These are phyloP conservation scores for Datisca glomerata DNA, from an alignment of 306 rosid species.

Conservation along the genomic window DNA sequence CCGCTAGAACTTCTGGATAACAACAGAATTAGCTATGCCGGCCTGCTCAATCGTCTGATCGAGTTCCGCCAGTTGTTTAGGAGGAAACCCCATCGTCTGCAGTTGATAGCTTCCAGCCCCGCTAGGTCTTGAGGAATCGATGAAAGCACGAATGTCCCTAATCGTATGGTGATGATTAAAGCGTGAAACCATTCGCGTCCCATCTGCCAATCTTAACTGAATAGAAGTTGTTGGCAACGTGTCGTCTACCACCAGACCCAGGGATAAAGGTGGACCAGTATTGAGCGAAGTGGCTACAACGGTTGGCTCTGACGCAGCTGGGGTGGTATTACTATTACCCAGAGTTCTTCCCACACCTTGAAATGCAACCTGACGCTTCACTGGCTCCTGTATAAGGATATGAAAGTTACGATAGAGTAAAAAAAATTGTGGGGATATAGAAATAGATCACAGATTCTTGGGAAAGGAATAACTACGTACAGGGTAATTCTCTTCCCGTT, in stretches of 20 bases:
- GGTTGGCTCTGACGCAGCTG: constrained; percentile 25
- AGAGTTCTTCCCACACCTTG: constrained; percentile 87
- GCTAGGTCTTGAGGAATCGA: constrained; percentile 81
- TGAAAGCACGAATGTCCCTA: constrained; percentile 69
- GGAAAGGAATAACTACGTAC: constrained; percentile 26
- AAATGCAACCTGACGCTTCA: constrained; percentile 39
- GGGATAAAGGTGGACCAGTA: constrained; percentile 42
- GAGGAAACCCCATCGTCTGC: constrained; percentile 97
- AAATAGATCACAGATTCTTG: background rate
- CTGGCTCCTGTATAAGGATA: constrained; percentile 45
- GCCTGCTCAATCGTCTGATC: constrained; percentile 90
- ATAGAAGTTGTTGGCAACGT: constrained; percentile 70
- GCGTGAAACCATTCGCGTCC: constrained; percentile 87
- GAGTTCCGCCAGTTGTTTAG: constrained; percentile 66
- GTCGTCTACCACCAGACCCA: constrained; percentile 63
- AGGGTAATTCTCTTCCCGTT: constrained; percentile 68
- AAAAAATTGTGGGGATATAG: no score
- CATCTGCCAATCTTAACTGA: constrained; percentile 90
- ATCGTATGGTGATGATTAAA: constrained; percentile 80
- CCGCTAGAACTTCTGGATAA: constrained; percentile 61
- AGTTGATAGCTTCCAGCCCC: constrained; percentile 64
- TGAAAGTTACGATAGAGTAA: background rate
- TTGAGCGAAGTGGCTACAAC: constrained; percentile 15
- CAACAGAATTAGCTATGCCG: constrained; percentile 83
- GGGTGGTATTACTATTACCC: constrained; percentile 34